Conservation (phyloP, 1,284 basidiomycete genomes). For the Boletus smithii region DNA sequence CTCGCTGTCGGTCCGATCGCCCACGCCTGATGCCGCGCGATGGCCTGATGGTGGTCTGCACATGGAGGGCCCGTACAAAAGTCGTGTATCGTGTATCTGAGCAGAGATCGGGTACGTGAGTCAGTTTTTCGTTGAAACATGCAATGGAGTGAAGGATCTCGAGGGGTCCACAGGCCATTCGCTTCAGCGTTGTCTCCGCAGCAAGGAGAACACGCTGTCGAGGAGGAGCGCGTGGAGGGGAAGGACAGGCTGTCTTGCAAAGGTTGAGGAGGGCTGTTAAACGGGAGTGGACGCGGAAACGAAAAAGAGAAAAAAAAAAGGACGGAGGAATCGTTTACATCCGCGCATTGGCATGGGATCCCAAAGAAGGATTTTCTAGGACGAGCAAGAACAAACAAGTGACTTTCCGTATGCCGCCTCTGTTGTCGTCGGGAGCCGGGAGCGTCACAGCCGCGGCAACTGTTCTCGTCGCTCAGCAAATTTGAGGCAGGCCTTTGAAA, state of each 20-base stretch:
- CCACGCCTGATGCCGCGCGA: conserved; percentile 9
- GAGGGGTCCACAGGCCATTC: conserved; percentile 24
- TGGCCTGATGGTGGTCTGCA: conserved; percentile 19
- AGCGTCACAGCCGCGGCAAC: conserved; percentile 23
- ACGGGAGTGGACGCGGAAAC: conserved; percentile 27
- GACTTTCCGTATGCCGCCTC: conserved; percentile 14
- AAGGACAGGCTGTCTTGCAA: conserved; percentile 4
- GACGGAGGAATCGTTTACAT: conserved; percentile 28
- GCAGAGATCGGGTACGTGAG: conserved; percentile 20
- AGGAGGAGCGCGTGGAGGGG: conserved; percentile 6
- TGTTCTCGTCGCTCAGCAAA: conserved; percentile 23
- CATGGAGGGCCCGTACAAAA: conserved; percentile 13
- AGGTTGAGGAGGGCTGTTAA: conserved; percentile 4
- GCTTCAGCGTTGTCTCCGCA: conserved; percentile 14
- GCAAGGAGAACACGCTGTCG: conserved; percentile 9
- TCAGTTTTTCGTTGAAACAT: conserved; percentile 15
- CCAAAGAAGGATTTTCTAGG: conserved; percentile 20
- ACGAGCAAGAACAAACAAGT: conserved; percentile 19
- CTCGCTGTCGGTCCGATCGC: conserved; percentile 30
- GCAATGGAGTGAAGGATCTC: conserved; percentile 14
- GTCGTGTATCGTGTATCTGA: conserved; percentile 12
- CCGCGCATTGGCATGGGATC: conserved; percentile 27
- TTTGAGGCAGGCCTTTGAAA: conserved; percentile 31
- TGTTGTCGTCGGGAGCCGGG: conserved; percentile 31
- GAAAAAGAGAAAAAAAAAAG: conserved; percentile 19